Base-by-base conservation (phyloP, 345 rosid species). In the Tarenaya hassleriana region DNA sequence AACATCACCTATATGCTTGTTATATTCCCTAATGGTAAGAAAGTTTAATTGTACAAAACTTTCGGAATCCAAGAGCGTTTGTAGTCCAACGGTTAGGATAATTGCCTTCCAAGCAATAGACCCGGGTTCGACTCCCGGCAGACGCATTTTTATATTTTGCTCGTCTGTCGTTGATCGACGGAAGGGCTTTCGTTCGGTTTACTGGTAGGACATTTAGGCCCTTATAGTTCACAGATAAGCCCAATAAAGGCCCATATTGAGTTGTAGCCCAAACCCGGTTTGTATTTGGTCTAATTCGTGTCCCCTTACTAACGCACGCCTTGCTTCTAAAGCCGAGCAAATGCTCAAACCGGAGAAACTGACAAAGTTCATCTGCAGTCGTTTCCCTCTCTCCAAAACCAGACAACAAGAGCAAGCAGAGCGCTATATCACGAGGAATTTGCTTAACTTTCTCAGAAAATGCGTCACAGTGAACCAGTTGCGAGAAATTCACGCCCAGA, bases 41-140 rank as follows among this genome's bases (percentile, higher is more conserved):
- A n/a, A n/a, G n/a, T n/a, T n/a, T n/a, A n/a, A n/a, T n/a, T n/a
- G n/a, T n/a, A n/a, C n/a, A n/a, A n/a, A n/a, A n/a, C n/a, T n/a
- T n/a, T n/a, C n/a, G n/a, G n/a, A n/a, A n/a, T n/a, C n/a, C n/a
- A n/a, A n/a, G n/a, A 56, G 73, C 68, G 68, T 68, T 50, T 69
- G 73, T 69, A 69, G 69, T 69, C 73, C 69, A 63, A 69, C 73
- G 65, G 73, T 63, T 67, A 85, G 84, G 89, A 85, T 82, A 79
- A 74, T 82, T 77, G 84, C 79, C 94, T 77, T 79, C 90, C 83
- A 80, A 82, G 76, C 77, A 82, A 82, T 79, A 85, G 83, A 77
- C 76, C 85, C 82, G 81, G 90, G 82, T 80, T 80, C 88, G 91
- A 83, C 86, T 83, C 82, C 86, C 81, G 92, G 86, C 82, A 78